Evolutionary conservation across 169 alveolate species (phyloP).

Genomic region (Plasmodium inui): DNA sequence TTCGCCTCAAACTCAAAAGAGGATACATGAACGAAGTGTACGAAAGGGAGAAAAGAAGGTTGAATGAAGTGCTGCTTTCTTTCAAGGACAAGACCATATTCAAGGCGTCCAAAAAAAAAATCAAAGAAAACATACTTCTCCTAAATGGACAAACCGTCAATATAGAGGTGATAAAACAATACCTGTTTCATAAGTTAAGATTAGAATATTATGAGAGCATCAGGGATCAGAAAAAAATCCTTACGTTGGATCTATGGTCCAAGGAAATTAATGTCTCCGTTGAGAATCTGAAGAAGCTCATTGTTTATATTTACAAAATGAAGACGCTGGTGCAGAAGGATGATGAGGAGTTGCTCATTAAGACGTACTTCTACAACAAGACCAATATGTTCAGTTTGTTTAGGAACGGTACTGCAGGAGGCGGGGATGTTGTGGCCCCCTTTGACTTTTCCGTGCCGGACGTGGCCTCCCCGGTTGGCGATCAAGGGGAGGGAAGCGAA

Average conservation of each 20-base stretch:
- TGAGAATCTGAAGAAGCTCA: slow-evolving; percentile 56
- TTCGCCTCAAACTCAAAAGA: slow-evolving; percentile 42
- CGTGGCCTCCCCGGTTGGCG: background rate
- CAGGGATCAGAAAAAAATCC: slow-evolving; percentile 67
- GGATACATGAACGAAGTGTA: slow-evolving; percentile 67
- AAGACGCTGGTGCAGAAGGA: slow-evolving; percentile 68
- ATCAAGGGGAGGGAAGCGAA: background rate
- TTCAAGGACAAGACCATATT: slow-evolving; percentile 54
- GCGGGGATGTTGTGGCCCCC: background rate
- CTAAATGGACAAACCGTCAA: slow-evolving; percentile 64
- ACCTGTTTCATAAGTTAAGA: slow-evolving; percentile 58
- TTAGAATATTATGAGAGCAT: slow-evolving; percentile 71
- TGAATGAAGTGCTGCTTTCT: slow-evolving; percentile 18
- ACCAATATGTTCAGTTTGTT: slow-evolving; percentile 57
- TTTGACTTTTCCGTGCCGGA: slow-evolving; percentile 10
- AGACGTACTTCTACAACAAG: slow-evolving; percentile 67
- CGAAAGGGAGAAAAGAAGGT: slow-evolving; percentile 36
- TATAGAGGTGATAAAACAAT: slow-evolving; percentile 47
- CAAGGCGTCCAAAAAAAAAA: slow-evolving; percentile 2
- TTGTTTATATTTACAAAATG: slow-evolving; percentile 71
- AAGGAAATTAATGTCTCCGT: slow-evolving; percentile 71
- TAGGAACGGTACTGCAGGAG: slow-evolving; percentile 9
- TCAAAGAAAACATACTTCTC: slow-evolving; percentile 50
- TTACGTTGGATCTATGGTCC: slow-evolving; percentile 68
- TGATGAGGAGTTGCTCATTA: slow-evolving; percentile 65